Base-by-base conservation (phyloP, 768 basidiomycete species). In the Termitomyces sp. region DNA sequence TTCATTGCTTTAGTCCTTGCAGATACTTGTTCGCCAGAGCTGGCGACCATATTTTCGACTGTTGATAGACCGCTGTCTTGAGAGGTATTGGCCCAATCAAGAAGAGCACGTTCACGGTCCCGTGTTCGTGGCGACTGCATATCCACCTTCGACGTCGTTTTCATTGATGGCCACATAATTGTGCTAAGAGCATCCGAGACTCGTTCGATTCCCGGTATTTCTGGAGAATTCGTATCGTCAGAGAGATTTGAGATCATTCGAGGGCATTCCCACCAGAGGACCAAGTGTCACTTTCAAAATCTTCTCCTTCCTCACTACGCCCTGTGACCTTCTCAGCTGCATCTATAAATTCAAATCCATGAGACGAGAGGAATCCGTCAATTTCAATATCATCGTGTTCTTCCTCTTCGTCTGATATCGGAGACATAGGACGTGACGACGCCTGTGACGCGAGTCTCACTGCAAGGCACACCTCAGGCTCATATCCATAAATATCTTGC, bases 91-190 rank as follows among this genome's bases (percentile, higher is more conserved):
- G 75, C 79, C 80, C 78, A 81, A 57, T 78, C 79, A 48, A 80
- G 70, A 53, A 77, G 69, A 24, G 70, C 74, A 28, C 69, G 71
- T 20, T 73, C 71, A 57, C 69, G 74, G 55, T 70, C 69, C 36
- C 67, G 69, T 22, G 44, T 50, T 5, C 65, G 66, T 35, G 62
- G 42, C 45, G 66, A 65, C 45, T 54, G 49, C 11, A 22, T 18
- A 32, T 54, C 33, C 13, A 50, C 28, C 52, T 70, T 74, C 7
- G 68, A 68, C 36, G 69, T 73, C 24, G 81, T 76, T 52, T 83
- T 74, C 84, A 94, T 87, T 0, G 88, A 89, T 4, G 92, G 88
- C 92, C 92, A 94, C 88, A 94, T 92, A 67, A 94, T 85, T 0
- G 92, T 92, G 71, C 90, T 88, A 48, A 94, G 75, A 12, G 92